Evolutionary conservation across 306 rosid species (phyloP), one percentile per base, ranked within the genome.

Genomic region (Phaseolus lunatus): DNA sequence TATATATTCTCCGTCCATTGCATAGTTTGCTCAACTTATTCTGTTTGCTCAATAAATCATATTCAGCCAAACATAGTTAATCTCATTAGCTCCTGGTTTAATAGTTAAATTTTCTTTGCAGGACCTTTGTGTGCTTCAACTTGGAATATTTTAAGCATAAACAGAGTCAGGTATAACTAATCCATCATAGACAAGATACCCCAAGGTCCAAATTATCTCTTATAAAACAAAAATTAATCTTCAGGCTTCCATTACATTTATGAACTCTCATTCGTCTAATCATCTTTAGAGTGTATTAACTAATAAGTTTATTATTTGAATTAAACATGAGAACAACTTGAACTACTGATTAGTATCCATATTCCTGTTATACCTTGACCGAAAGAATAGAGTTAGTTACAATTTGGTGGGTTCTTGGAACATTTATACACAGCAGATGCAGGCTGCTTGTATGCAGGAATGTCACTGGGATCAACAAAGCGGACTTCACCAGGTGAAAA

Each of bases 401-500:
- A 92, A 81, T 64, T 90, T 64, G 96, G 98, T 37, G 91, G 96
- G 35, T 84, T 61, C 44, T 61, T 95, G 11, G 84, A 72, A 74
- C 96, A 95, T 81, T 92, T 95, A 82, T 92, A 94, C 27, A 94
- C 86, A 66, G 95, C 93, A 59, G 98, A 94, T 31, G 92, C 87
- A 29, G 98, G 97, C 72, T 83, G 93, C 85, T 92, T 94, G 81
- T 95, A 95, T 54, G 86, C 9, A 65, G 98, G 97, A 57, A 92
- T 90, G 74, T 95, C 94, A 39, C 49, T 85, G 78, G 87, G 24
- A 59, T 92, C 98, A 43, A 95, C 88, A 74, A 89, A 90, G 41
- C 98, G 90, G 50, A 95, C 96, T 88, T 90, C 97, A n/a, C 98
- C 98, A 0, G 96, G 93, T 5, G 89, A 86, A 49, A 95, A 95